Base-by-base conservation (phyloP, 176 grass and related monocot genomes). In the Carex myosuroides region DNA sequence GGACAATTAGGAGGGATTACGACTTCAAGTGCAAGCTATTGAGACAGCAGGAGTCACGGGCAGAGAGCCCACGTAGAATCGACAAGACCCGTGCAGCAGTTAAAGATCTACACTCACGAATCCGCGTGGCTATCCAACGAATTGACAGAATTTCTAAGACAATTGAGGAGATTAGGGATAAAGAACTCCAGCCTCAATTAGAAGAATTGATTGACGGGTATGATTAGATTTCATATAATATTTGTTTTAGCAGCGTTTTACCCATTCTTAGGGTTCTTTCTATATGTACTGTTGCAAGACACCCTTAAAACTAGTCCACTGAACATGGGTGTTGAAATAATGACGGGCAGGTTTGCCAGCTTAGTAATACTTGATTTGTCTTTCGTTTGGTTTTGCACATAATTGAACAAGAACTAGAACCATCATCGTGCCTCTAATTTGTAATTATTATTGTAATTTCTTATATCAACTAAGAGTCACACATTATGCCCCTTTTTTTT, bases 161-260 rank as follows among this genome's bases (percentile, higher is more conserved):
- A 62, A 96, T 99, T 68, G 93, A 99, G 85, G 97, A 99, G 75
- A 64, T 99, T 73, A 95, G 97, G 85, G 97, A 99, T 82, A 99
- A 89, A 85, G 97, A 99, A 77, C 97, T 99, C 86, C 91, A 99
- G 87, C 97, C 97, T 59, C 97, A 99, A 81, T 72, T 99, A 64
- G 97, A 99, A 77, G 97, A 99, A 89, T 89, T 99, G 83, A 96
- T 99, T 68, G 97, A 85, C 87, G 92, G 97, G 97, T 99, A 92
- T 85, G 88, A 58, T 81, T 88, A 46, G 50, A 77, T 77, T 77
- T 33, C n/a, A 76, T 56, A 14, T 18, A 8, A 29, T 54, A 55
- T 39, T 35, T 39, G 24, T 30, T 56, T 77, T 56, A 32, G 50
- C 50, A 17, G 6, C 13, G 22, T 54, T 76, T 16, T n/a, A 60